These are phyloP conservation scores for Boletales sp. DNA, from an alignment of 768 basidiomycete genomes.

Conservation along the genomic window DNA sequence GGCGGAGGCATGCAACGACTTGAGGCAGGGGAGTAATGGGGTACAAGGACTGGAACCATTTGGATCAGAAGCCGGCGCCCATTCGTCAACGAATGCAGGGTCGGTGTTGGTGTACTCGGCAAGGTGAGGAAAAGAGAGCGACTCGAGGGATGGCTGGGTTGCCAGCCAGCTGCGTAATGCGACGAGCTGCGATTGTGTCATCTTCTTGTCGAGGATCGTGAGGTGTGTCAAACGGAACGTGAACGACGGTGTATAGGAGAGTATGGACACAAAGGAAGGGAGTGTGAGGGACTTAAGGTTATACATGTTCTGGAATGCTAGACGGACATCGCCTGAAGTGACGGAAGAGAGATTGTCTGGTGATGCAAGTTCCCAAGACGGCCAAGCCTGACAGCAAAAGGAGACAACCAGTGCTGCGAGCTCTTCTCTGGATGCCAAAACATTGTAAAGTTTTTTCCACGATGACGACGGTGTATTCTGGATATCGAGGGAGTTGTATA, in stretches of 20 bases:
- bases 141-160: constrained; percentile 24
- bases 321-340: constrained; percentile 18
- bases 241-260: constrained; percentile 16
- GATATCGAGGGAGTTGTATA: constrained; percentile 24
- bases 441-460: constrained; percentile 13
- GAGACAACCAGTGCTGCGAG: constrained; percentile 25
- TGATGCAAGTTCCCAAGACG: constrained; percentile 1
- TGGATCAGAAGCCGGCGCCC: constrained; percentile 1
- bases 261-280: constrained; percentile 21
- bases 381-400: constrained; percentile 23
- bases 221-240: constrained; percentile 22
- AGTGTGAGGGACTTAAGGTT: constrained; percentile 27
- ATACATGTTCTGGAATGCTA: constrained; percentile 27
- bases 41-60: not conserved
- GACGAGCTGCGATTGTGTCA: constrained; percentile 20
- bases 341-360: constrained; percentile 6
- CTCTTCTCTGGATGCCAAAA: constrained; percentile 16
- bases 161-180: constrained; percentile 22
- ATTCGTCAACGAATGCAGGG: constrained; percentile 6
- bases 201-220: constrained; percentile 25
- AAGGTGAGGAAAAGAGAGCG: constrained; percentile 26
- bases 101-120: constrained; percentile 8
- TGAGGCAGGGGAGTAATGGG: constrained; percentile 22
- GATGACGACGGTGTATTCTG: constrained; percentile 9
- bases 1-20: constrained; percentile 26